These are phyloP conservation scores for Aspergillus affinis DNA, from an alignment of 495 filamentous ascomycete species.

Conservation along the genomic window DNA sequence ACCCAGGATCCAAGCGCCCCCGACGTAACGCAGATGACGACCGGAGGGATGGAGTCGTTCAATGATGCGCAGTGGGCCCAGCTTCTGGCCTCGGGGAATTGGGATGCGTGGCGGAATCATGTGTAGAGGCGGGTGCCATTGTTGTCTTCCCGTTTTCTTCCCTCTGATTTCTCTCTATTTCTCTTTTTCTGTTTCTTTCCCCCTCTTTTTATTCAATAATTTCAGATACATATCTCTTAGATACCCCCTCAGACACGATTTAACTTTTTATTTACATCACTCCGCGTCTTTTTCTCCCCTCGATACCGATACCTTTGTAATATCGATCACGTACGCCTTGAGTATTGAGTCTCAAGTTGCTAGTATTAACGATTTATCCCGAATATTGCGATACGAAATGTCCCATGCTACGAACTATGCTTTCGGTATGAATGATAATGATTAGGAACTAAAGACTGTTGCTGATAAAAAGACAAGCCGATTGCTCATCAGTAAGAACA, in stretches of 20 bases:
- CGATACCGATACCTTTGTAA: too few relatives aligned
- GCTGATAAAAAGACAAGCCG: not conserved
- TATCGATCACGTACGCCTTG: not conserved
- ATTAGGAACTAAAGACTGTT: not conserved
- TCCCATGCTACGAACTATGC: too few relatives aligned
- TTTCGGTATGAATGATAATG: not conserved
- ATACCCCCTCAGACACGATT: conserved; percentile 1
- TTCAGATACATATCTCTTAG: not conserved
- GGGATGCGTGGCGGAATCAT: conserved; percentile 18
- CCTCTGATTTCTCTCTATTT: not conserved
- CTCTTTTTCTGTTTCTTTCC: too few relatives aligned
- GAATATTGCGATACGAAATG: too few relatives aligned
- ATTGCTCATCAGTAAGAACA: not conserved
- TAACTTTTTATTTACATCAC: too few relatives aligned
- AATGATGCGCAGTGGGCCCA: conserved; percentile 41
- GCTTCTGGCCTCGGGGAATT: conserved; percentile 21
- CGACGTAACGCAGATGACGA: conserved; percentile 23
- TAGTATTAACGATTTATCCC: too few relatives aligned
- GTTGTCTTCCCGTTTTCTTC: not conserved
- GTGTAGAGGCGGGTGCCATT: not conserved
- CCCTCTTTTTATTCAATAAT: too few relatives aligned
- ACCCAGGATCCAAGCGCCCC: conserved; percentile 14
- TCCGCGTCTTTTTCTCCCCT: too few relatives aligned
- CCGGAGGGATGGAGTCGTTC: conserved; percentile 26
- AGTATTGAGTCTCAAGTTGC: too few relatives aligned